Conservation (phyloP, 192 early-diverging fungal genomes). For the Radiomyces spectabilis region DNA sequence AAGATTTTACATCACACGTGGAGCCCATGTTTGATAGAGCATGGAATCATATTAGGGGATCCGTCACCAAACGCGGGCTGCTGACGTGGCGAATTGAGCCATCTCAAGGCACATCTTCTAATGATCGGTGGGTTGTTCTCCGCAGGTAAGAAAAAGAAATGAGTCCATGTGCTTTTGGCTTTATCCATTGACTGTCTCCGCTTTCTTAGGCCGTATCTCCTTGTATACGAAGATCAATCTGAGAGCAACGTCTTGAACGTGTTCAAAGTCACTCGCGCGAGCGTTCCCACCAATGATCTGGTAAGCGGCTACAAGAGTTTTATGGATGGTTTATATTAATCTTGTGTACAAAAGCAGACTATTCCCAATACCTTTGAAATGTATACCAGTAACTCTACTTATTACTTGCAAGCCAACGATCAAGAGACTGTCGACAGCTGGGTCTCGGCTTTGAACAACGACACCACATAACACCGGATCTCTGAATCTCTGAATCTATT, state of each 20-base stretch:
- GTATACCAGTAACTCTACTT: slow-evolving; percentile 51
- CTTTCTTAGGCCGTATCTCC: slow-evolving; percentile 61
- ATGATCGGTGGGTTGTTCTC: slow-evolving; percentile 75
- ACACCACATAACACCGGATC: too few relatives aligned
- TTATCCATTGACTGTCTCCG: neutral
- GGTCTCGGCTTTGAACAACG: too few relatives aligned
- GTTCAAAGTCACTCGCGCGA: slow-evolving; percentile 59
- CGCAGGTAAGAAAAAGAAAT: slow-evolving; percentile 30
- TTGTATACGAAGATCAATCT: slow-evolving; percentile 57
- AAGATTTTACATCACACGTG: slow-evolving; percentile 16
- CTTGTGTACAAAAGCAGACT: neutral
- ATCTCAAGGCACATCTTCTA: too few relatives aligned
- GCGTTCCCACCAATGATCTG: slow-evolving; percentile 48
- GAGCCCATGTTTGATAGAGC: slow-evolving; percentile 26
- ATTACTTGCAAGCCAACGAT: slow-evolving; percentile 55
- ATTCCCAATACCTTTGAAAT: slow-evolving; percentile 54
- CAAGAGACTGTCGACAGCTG: too few relatives aligned
- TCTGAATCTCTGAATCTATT: too few relatives aligned
- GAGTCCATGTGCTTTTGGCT: neutral
- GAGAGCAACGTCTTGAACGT: slow-evolving; percentile 63
- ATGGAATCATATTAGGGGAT: slow-evolving; percentile 45
- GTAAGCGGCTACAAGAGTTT: slow-evolving; percentile 52
- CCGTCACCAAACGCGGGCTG: slow-evolving; percentile 39
- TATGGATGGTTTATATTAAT: neutral
- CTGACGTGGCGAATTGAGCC: slow-evolving; percentile 55